These are phyloP conservation scores for Lepidium sativum DNA, from an alignment of 345 rosid species.

Conservation along the genomic window DNA sequence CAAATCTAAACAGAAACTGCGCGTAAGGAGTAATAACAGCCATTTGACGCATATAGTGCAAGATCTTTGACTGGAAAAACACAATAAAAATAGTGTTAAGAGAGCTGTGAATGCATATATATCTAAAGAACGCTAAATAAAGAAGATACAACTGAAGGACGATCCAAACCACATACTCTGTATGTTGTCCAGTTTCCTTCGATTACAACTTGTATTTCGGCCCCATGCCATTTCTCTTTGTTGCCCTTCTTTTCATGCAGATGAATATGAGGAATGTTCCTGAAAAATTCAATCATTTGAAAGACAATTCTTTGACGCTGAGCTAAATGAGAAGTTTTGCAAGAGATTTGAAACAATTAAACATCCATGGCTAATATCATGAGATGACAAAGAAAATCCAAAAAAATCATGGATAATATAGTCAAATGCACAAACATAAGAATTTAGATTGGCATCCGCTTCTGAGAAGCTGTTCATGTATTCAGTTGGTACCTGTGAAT, in stretches of 20 bases:
- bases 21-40: conserved; percentile 98
- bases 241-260: conserved; percentile 69
- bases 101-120: background rate
- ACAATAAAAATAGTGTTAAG: conserved; percentile 14
- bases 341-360: background rate
- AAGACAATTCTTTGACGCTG: background rate
- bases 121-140: background rate
- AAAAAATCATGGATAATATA: background rate
- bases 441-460: background rate
- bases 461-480: background rate
- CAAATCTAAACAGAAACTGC: conserved; percentile 74
- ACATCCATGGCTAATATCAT: background rate
- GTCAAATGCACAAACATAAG: background rate
- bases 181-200: conserved; percentile 99
- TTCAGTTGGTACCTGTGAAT: conserved; percentile 58
- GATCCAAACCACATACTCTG: conserved; percentile 43
- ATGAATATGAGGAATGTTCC: conserved; percentile 92
- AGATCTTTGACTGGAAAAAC: conserved; percentile 75
- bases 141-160: background rate
- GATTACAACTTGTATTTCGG: conserved; percentile 89
- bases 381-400: background rate
- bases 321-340: background rate
- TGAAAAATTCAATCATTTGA: conserved; percentile 27
- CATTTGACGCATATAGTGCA: conserved; percentile 99
- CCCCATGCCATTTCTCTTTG: conserved; percentile 78